These are phyloP conservation scores for Colletotrichum nymphaeae DNA, from an alignment of 2,329 filamentous ascomycete species.

Conservation along the genomic window DNA sequence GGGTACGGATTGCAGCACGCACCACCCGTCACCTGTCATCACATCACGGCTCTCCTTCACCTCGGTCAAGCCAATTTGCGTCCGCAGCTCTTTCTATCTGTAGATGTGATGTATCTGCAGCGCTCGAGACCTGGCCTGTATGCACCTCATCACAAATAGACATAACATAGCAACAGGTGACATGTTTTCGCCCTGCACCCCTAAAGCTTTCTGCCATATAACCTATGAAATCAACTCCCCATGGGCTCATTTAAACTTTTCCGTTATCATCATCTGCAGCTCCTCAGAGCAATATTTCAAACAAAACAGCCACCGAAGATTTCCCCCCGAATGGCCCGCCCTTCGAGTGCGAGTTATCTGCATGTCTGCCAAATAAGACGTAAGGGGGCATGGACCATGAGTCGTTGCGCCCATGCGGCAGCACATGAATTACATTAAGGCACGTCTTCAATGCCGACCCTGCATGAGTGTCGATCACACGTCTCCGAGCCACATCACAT, in stretches of 20 bases:
- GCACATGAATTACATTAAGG: neutral
- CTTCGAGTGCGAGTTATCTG: neutral
- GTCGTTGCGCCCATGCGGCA: neutral
- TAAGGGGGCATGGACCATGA: neutral
- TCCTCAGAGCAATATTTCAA: neutral
- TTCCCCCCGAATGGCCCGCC: neutral
- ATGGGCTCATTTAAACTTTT: neutral
- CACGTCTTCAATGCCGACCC: neutral
- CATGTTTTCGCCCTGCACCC: neutral
- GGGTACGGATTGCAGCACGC: neutral
- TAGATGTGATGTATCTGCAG: no score
- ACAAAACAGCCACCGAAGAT: neutral
- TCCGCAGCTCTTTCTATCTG: no score
- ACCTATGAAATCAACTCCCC: neutral
- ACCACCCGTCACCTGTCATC: neutral
- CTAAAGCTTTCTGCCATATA: neutral
- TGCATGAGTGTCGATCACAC: neutral
- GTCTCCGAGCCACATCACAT: neutral
- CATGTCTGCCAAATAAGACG: neutral
- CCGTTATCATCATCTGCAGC: no score
- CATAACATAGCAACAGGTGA: neutral
- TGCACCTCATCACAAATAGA: neutral
- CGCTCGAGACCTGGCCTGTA: no score
- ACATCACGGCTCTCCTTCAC: no score
- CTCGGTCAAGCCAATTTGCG: no score